Base-by-base conservation (phyloP, 164 flowering plant species). In the Nelumbo lutea region DNA sequence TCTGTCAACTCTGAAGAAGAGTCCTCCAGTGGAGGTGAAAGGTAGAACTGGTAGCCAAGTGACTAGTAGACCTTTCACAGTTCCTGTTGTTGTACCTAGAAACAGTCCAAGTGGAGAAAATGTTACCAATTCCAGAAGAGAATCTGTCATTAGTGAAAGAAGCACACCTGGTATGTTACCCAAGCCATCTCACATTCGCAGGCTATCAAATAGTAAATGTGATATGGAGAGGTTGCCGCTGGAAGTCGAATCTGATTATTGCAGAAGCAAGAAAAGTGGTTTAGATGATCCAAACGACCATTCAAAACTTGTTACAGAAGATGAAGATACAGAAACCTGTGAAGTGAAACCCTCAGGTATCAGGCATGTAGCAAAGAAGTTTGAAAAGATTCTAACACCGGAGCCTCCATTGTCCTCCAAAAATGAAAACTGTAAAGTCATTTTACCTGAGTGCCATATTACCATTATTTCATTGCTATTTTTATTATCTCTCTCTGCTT, bases 11-110 rank as follows among this genome's bases (percentile, higher is more conserved):
- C 78, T 69, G 70, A 87, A 81, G 83, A 82, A 72, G 64, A 71
- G 68, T 73, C 76, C 82, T 70, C 68, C 70, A 15, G 51, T 13
- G 9, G 79, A 60, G 39, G 9, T 68, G 58, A 72, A 67, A 44
- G 72, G 69, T 50, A 87, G 79, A 74, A 59, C 76, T 56, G 72
- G 56, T 73, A 85, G 72, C 61, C 75, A 70, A 42, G 60, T 64
- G 11, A 64, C 50, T 60, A 68, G 59, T 72, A 81, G 77, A 66
- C 77, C 88, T 27, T 79, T 83, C 48, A 50, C 79, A 59, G 76
- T 73, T 47, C 91, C 93, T 58, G 77, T 50, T 15, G 42, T 86
- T 73, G 88, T 88, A 59, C 88, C 87, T 59, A 82, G 85, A 64
- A 84, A 79, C 45, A 78, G 68, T 74, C 71, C 87, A 63, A 78